phyloP scores from a whole-genome alignment of 2,329 filamentous ascomycete genomes.

The Coniochaeta pulveracea region DNA sequence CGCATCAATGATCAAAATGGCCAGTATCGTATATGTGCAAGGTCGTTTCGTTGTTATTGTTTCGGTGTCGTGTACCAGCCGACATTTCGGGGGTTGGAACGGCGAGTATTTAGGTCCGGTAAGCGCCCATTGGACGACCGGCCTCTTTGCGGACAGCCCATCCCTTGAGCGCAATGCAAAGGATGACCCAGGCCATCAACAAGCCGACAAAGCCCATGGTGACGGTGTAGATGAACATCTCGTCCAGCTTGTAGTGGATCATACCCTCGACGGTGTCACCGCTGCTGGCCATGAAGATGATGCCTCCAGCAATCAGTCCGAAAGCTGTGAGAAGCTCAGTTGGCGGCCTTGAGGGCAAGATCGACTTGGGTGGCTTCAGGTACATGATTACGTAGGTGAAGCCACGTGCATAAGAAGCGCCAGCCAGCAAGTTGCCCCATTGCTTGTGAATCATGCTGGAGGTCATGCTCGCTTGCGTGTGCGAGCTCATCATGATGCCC shows the following conservation, averaged over 20 bases:
- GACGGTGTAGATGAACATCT: conserved; percentile 89
- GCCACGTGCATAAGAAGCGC: conserved; percentile 66
- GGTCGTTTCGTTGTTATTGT: too few species aligned
- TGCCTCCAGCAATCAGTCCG: conserved; percentile 74
- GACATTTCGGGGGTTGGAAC: too few species aligned
- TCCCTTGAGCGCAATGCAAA: conserved; percentile 74
- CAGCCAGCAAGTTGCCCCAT: conserved; percentile 79
- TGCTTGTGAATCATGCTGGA: conserved; percentile 89
- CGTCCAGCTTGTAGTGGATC: conserved; percentile 65
- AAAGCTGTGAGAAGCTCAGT: conserved; percentile 84
- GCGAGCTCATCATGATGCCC: conserved; percentile 90
- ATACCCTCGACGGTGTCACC: conserved; percentile 68
- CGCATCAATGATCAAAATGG: too few species aligned
- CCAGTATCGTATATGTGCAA: too few species aligned
- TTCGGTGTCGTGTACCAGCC: too few species aligned
- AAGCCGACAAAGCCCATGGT: conserved; percentile 74
- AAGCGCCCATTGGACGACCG: conserved; percentile 10
- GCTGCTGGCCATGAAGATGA: conserved; percentile 87
- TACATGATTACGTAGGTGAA: conserved; percentile 74
- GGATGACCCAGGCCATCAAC: conserved; percentile 74
- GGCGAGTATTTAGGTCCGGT: too few species aligned
- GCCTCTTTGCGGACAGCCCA: conserved; percentile 55
- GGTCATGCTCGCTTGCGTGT: conserved; percentile 73
- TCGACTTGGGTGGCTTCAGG: conserved; percentile 68
- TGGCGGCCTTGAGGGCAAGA: conserved; percentile 73